These are phyloP conservation scores for Wallacemonas sp. DNA, from an alignment of 208 protist species.

Conservation along the genomic window DNA sequence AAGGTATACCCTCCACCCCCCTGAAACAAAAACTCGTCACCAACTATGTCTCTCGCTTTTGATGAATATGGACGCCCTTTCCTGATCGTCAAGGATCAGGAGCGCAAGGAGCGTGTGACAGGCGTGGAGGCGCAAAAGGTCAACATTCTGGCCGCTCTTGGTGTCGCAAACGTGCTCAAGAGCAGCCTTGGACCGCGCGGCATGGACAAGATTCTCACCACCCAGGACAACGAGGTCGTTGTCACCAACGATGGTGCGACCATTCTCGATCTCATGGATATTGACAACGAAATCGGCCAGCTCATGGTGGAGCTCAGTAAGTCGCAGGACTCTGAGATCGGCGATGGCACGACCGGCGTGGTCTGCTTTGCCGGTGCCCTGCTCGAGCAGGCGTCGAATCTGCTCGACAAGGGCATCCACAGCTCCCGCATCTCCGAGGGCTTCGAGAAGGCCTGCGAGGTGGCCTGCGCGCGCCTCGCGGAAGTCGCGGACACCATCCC, in stretches of 20 bases:
- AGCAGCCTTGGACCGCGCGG: conserved; percentile 98
- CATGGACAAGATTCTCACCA: conserved; percentile 99
- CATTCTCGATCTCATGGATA: conserved; percentile 98
- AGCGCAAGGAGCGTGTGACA: conserved; percentile 93
- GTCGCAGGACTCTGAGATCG: conserved; percentile 99
- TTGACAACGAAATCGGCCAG: conserved; percentile 99
- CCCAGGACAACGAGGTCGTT: conserved; percentile 98
- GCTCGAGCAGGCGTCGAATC: conserved; percentile 95
- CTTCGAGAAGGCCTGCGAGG: conserved; percentile 97
- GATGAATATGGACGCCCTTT: conserved; percentile 99
- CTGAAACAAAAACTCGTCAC: too few species aligned
- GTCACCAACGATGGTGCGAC: conserved; percentile 99
- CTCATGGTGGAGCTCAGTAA: conserved; percentile 99
- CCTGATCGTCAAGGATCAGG: conserved; percentile 98
- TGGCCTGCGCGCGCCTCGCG: conserved; percentile 94
- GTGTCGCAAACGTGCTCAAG: conserved; percentile 96
- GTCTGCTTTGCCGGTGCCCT: conserved; percentile 99
- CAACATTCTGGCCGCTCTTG: conserved; percentile 98
- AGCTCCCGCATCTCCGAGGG: conserved; percentile 98
- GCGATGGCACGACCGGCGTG: conserved; percentile 99
- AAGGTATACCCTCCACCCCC: too few species aligned
- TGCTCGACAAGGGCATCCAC: conserved; percentile 99
- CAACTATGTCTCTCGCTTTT: conserved; percentile 95
- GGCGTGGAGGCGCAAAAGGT: conserved; percentile 98
- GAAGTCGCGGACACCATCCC: conserved; percentile 88